phyloP scores from a whole-genome alignment of 805 yeast genomes.

The Spathaspora girioi region DNA sequence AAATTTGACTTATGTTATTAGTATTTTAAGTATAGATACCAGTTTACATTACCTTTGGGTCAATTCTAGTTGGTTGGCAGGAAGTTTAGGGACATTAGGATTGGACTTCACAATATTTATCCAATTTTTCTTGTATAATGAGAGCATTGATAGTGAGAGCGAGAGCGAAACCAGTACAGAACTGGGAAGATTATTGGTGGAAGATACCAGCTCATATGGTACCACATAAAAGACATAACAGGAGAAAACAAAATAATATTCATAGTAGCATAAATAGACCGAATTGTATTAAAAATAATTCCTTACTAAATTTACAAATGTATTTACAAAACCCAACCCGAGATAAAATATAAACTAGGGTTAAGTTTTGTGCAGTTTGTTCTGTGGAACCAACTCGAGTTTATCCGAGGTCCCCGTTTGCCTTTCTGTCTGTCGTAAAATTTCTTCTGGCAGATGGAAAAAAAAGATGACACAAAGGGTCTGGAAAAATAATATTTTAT shows the following conservation, averaged over 20 bases:
- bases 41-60: conserved; percentile 68
- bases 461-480: background rate
- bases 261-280: background rate
- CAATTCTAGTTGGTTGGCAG: conserved; percentile 90
- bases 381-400: too few species aligned
- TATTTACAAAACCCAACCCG: background rate
- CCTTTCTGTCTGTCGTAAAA: background rate
- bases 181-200: conserved; percentile 5
- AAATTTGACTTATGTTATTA: conserved; percentile 83
- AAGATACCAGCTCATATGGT: conserved; percentile 1
- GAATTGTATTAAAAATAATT: background rate
- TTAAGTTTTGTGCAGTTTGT: too few species aligned
- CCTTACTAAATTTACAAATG: background rate
- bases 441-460: background rate
- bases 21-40: conserved; percentile 73
- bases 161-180: conserved; percentile 16
- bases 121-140: conserved; percentile 79
- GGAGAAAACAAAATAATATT: background rate
- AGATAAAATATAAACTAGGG: too few species aligned
- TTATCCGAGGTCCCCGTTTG: background rate
- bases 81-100: conserved; percentile 80
- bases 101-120: conserved; percentile 81
- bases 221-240: background rate
- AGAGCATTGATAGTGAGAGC: conserved; percentile 17
- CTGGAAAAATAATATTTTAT: too few species aligned